Evolutionary conservation across 805 yeast genomes (phyloP), one percentile per base, ranked within the genome.

Genomic region (Metschnikowia peoriensis): DNA sequence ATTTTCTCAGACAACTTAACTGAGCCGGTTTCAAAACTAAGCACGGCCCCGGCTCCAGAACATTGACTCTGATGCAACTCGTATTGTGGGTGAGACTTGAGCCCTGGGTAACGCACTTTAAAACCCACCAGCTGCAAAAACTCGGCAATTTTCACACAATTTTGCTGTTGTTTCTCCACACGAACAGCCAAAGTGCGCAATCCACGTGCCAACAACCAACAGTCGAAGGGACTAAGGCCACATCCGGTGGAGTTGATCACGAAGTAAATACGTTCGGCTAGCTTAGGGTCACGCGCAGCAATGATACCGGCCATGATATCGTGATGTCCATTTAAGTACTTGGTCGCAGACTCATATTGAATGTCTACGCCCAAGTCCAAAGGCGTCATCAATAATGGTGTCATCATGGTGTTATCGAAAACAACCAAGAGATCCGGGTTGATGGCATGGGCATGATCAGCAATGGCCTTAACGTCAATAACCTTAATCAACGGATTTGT

Each of bases 341-440:
- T 92, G 41, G 98, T 92, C 14, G 96, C 97, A 11, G 93, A 85
- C 67, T 92, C 98, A 68, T 92, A 93, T 52, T 89, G 96, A 52
- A 92, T 88, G 66, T 92, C 97, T 38, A 85, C 93, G 8, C 94
- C 96, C 59, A 88, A 80, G 60, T 88, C 89, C 58, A 92, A 76
- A 5, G 98, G 97, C 27, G 86, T 79, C 84, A 89, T 84, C 63
- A 86, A 77, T 55, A 92, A 70, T 11, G 97, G 97, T 29, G 96
- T 85, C 96, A 92, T 87, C 98, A 92, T 92, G 53, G 97, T 93
- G 76, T 93, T 92, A 72, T 92, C 97, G 56, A 92, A 92, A 12
- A 89, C 96, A 40, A 89, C 84, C 46, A 86, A 66, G 49, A 87
- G 78, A 38, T 84, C 78, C 15, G 96, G 90, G 64, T 79, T 86